phyloP scores from a whole-genome alignment of 768 basidiomycete genomes.

The Ramaria sp. region DNA sequence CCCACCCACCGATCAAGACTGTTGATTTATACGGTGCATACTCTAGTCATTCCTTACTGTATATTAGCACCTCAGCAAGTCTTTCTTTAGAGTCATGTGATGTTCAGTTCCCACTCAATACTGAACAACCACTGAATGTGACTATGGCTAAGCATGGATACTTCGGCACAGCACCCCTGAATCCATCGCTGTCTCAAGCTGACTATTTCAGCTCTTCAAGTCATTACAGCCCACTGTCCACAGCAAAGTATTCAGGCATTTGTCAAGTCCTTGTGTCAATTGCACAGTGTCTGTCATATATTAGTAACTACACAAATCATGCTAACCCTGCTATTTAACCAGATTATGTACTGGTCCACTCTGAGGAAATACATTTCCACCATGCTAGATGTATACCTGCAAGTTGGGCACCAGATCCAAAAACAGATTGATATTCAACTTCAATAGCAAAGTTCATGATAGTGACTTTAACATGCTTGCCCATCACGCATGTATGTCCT shows the following conservation, averaged over 20 bases:
- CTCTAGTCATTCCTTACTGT: background rate
- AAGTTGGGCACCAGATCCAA: conserved; percentile 16
- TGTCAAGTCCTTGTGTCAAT: background rate
- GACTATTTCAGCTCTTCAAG: background rate
- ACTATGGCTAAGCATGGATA: background rate
- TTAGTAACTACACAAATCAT: background rate
- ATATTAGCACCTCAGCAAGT: no score
- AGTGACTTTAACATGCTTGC: conserved; percentile 25
- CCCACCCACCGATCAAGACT: background rate
- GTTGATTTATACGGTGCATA: background rate
- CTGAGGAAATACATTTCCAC: conserved; percentile 19
- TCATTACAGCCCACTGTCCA: background rate
- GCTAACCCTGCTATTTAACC: background rate
- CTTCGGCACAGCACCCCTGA: background rate
- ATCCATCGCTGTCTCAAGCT: background rate
- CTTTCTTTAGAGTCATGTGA: background rate
- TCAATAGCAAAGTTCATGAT: conserved; percentile 18
- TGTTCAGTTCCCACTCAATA: background rate
- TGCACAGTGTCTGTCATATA: background rate
- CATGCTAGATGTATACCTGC: conserved; percentile 27
- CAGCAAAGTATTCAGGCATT: background rate
- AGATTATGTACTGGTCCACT: conserved; percentile 19
- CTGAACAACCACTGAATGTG: background rate
- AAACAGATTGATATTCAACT: conserved; percentile 16
- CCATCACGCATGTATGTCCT: conserved; percentile 27